Base-by-base conservation (phyloP, 2,329 filamentous ascomycete species). In the Lachnellula hyalina region DNA sequence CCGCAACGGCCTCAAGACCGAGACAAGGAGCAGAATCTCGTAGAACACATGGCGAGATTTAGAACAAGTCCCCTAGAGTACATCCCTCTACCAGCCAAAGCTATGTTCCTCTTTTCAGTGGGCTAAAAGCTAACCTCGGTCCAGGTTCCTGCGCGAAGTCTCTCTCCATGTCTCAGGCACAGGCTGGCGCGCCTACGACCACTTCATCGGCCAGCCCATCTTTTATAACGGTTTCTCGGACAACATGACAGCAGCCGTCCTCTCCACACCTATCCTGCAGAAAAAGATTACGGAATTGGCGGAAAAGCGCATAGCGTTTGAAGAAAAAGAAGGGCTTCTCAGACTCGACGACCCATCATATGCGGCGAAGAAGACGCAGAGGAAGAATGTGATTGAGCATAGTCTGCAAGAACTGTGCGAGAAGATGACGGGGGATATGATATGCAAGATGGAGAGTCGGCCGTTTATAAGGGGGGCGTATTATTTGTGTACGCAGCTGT, bases 391-490 rank as follows among this genome's bases (percentile, higher is more conserved):
- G 64, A 82, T 97, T 53, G 85, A 91, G 67, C 77, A 78, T 38
- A 86, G 86, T 55, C 75, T 99, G 46, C 79, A 84, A 52, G 85
- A 96, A 67, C 86, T 96, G 4, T 88, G 90, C 4, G 90, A 94
- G 60, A 85, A 87, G 61, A 86, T 94, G 81, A 90, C 91, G 23
- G 90, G 96, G 68, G 84, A 87, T 60, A 97, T 99, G 94, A 96
- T 99, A 59, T 97, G 93, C 81, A 99, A 99, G 74, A 93, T 97
- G 80, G 94, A 99, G 72, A 95, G 87, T 77, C 95, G 92, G 69
- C 77, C 83, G 2, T 97, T 97, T 68, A 96, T 99, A 63, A 79
- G 94, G 48, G 84, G 90, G 23, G 93, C 94, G 47, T 97, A 97
- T 70, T 99, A 96, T 70, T 69, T 96, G 40, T 79, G 78, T 47